phyloP scores from a whole-genome alignment of 2,329 filamentous ascomycete genomes.

The Penicillium vulpinum region DNA sequence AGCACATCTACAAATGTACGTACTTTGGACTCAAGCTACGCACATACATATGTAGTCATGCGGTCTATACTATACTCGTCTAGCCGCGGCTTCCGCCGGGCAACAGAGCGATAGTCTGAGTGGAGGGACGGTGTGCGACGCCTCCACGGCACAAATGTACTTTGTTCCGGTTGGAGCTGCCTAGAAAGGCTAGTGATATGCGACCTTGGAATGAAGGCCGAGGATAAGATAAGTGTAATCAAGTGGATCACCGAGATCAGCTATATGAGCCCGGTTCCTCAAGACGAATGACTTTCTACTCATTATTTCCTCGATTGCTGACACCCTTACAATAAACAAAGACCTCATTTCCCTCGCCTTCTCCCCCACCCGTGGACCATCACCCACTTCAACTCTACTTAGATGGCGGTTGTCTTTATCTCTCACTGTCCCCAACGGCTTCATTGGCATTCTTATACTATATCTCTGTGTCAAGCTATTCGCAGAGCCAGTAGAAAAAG shows the following conservation, averaged over 20 bases:
- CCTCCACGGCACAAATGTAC: not conserved
- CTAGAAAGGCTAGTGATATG: conserved; percentile 20
- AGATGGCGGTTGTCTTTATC: conserved; percentile 36
- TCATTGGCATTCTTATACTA: conserved; percentile 35
- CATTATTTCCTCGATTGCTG: conserved; percentile 4
- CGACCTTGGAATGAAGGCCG: not conserved
- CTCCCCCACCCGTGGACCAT: conserved; percentile 13
- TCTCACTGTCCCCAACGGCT: conserved; percentile 33
- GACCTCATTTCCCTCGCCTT: not conserved
- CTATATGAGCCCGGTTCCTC: conserved; percentile 22
- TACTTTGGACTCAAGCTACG: not conserved
- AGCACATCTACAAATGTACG: not conserved
- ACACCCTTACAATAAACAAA: conserved; percentile 6
- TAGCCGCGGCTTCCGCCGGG: not conserved
- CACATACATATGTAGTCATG: not conserved
- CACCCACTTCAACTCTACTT: conserved; percentile 25
- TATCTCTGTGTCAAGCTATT: conserved; percentile 34
- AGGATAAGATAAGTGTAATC: conserved; percentile 14
- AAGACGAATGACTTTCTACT: conserved; percentile 1
- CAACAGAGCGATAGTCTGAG: not conserved
- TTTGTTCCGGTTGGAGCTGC: conserved; percentile 26
- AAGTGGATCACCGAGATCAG: conserved; percentile 2
- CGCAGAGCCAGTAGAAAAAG: conserved; percentile 34
- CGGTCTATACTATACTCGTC: not conserved
- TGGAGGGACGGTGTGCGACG: not conserved